These are phyloP conservation scores for Porcisia hertigi DNA, from an alignment of 208 protist genomes.

Conservation along the genomic window DNA sequence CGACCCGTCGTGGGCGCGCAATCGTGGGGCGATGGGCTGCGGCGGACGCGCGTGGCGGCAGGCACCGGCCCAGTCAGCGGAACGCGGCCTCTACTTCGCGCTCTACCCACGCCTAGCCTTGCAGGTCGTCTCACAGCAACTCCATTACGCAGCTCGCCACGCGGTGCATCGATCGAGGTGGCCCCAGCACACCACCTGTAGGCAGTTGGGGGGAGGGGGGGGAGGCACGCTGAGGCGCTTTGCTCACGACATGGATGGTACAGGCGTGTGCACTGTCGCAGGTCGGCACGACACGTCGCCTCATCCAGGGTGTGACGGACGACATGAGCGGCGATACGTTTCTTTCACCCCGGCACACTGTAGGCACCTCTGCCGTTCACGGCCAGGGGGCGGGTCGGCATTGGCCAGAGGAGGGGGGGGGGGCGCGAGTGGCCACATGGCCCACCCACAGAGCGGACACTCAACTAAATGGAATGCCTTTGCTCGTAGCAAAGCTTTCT, in stretches of 20 bases:
- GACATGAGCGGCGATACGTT: neutral
- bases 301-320: neutral
- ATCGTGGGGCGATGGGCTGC: neutral
- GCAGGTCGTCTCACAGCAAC: neutral
- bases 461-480: too few relatives aligned
- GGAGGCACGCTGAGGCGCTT: neutral
- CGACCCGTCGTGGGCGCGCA: neutral
- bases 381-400: neutral
- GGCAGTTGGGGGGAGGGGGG: neutral
- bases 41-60: neutral
- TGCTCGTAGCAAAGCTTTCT: too few relatives aligned
- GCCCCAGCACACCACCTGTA: neutral
- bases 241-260: neutral
- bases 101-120: neutral
- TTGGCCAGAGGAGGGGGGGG: too few relatives aligned
- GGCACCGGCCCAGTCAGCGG: neutral
- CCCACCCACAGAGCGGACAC: neutral
- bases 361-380: neutral
- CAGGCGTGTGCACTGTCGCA: neutral
- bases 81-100: too few relatives aligned
- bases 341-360: neutral
- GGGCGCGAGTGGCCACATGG: neutral
- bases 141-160: neutral
- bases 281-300: neutral
- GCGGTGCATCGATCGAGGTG: neutral